These are phyloP conservation scores for Sclerospora graminicola DNA, from an alignment of 352 stramenopile species.

Conservation along the genomic window DNA sequence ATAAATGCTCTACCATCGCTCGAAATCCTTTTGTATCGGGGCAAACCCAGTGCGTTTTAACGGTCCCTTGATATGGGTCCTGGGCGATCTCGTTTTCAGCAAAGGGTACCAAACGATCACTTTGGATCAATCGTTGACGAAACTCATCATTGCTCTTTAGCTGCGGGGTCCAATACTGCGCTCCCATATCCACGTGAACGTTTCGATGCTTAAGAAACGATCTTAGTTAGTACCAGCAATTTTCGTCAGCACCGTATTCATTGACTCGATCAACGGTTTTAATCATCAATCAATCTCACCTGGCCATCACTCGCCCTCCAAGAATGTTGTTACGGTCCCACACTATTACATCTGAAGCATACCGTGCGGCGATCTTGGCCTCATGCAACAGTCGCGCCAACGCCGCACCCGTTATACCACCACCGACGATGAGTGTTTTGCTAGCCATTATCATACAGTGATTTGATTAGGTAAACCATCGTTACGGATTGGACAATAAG, in stretches of 20 bases:
- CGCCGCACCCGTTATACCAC: conserved; percentile 46
- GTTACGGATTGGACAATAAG: conserved; percentile 13
- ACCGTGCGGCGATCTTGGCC: conserved; percentile 22
- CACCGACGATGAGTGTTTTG: conserved; percentile 52
- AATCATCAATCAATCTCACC: too few relatives aligned
- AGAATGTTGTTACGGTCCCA: conserved; percentile 71
- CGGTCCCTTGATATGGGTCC: conserved; percentile 27
- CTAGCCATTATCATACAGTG: conserved; percentile 13
- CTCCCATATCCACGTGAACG: conserved; percentile 55
- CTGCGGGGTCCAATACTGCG: conserved; percentile 56
- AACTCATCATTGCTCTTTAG: conserved; percentile 41
- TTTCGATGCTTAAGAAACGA: conserved; percentile 48
- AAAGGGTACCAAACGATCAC: conserved; percentile 29
- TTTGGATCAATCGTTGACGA: conserved; percentile 23
- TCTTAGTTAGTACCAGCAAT: conserved; percentile 11
- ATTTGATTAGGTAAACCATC: conserved; percentile 8
- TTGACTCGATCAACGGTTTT: too few relatives aligned
- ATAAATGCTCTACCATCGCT: conserved; percentile 38
- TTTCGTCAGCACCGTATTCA: not conserved
- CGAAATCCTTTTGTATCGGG: conserved; percentile 36
- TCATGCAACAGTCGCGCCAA: conserved; percentile 43
- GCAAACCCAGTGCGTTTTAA: conserved; percentile 30
- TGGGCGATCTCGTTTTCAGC: conserved; percentile 37
- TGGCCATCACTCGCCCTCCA: conserved; percentile 55
- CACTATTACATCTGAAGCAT: conserved; percentile 30